Percentiles rank a stretch among this genome's conserved stretches.
These are phyloP conservation scores for Erodium moschatum DNA, from an alignment of 441 rosid genomes.

Conservation along the genomic window DNA sequence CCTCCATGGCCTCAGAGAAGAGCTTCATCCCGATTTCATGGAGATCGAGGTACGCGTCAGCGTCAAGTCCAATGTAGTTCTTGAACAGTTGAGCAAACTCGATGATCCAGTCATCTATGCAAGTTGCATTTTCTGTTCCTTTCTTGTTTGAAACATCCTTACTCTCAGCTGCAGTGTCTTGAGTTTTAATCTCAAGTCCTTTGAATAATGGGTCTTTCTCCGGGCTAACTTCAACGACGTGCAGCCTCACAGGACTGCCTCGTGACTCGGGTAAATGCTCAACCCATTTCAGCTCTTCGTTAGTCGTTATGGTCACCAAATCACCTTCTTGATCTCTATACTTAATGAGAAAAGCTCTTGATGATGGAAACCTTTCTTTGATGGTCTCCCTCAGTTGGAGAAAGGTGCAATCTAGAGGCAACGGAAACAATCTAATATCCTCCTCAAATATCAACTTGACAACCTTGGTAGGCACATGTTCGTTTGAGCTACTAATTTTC, in stretches of 20 bases:
- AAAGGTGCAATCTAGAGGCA: constrained; percentile 61
- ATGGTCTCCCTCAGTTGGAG: constrained; percentile 57
- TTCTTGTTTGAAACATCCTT: constrained; percentile 31
- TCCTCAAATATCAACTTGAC: constrained; percentile 83
- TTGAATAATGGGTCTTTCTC: constrained; percentile 72
- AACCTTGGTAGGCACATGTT: constrained; percentile 42
- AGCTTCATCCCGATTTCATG: constrained; percentile 90
- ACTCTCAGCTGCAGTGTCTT: constrained; percentile 33
- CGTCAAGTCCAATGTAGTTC: constrained; percentile 86
- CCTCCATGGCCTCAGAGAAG: constrained; percentile 90
- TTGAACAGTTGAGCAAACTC: constrained; percentile 82
- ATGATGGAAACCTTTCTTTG: constrained; percentile 60
- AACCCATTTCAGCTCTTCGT: constrained; percentile 70
- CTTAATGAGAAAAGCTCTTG: constrained; percentile 64
- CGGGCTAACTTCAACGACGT: constrained; percentile 53
- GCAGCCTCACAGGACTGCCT: constrained; percentile 54
- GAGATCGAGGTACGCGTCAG: constrained; percentile 83
- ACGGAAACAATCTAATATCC: constrained; percentile 81
- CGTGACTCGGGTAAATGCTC: constrained; percentile 48
- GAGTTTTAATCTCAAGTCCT: constrained; percentile 30
- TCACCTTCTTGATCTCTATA: constrained; percentile 85
- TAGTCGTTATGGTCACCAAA: constrained; percentile 70
- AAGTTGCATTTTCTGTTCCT: constrained; percentile 35
- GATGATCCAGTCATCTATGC: constrained; percentile 72
- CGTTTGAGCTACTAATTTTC: constrained; percentile 21